Base-by-base conservation (phyloP, 257 asterid genomes). In the Plantago major region DNA sequence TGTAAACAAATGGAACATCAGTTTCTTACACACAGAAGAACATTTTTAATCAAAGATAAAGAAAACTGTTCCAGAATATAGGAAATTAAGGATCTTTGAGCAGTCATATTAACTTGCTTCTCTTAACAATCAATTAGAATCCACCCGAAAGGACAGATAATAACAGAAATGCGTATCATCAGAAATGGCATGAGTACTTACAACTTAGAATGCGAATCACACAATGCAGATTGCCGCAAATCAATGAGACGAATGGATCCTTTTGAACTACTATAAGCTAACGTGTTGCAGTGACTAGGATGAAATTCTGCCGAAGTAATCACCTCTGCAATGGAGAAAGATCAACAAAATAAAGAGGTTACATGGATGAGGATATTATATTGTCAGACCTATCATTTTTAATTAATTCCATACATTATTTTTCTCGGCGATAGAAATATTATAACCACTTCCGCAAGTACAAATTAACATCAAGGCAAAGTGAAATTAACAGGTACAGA, bases 241-340 rank as follows among this genome's bases (percentile, higher is more conserved):
- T 88, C 96, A 69, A 88, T 79, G 67, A 88, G 87, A 76, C 95
- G 94, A 62, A 88, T 85, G 43, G 96, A 88, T 73, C 96, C 96
- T 77, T 83, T 88, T 54, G 96, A 88, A 78, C 95, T 85, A 73
- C 96, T 88, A 65, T 88, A 88, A 37, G 89, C 96, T 82, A 88
- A 78, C 47, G 65, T 88, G 77, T 85, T 85, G 88, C 96, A 88
- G 60, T 88, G 96, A 63, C 87, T 74, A 67, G 96, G 96, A 76
- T 88, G 96, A 76, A 88, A 88, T 68, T 88, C 96, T 61, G 96
- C 96, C 47, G 96, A 85, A 28, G 96, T 88, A 74, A 88, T 85
- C 59, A 88, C 96, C 95, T 88, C 96, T 88, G 86, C 82, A 79
- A 74, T 15, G 56, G 73, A 79, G 55, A 65, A 46, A 42, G 28